Evolutionary conservation across 345 rosid genomes (phyloP), one percentile per base, ranked within the genome.

Genomic region (Gossypium sturtianum): DNA sequence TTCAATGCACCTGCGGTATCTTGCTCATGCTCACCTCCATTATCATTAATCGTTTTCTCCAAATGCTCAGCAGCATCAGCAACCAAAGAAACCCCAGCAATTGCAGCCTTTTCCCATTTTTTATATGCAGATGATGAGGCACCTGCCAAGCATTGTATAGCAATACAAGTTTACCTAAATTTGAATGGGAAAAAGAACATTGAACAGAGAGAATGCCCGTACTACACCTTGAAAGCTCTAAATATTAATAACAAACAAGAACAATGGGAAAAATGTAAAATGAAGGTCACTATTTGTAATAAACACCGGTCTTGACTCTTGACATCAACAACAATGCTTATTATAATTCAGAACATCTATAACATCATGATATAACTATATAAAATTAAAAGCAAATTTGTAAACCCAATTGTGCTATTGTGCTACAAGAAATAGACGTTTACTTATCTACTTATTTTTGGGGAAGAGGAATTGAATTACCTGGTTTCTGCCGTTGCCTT

Each of bases 1-100:
- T 75, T 78, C 49, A 74, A 73, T 56, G 71, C 58, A 82, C 78
- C 82, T 48, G 76, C 56, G 66, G 74, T 68, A 84, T 85, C 84
- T 71, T 82, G 85, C 41, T 80, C 87, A 80, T 60, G 75, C 77
- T 88, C 85, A 76, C 80, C 78, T 77, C 86, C 90, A 70, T 88
- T 87, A 76, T 84, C 84, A 72, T 76, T 79, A 58, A 84, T 78
- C n/a, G 88, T 75, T 76, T 88, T 89, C 81, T 96, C 98, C 80
- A 96, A 82, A 84, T 96, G 99, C 80, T 90, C 99, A 76, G 99
- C 99, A 81, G 99, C 99, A 80, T 93, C 99, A 75, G 98, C 98
- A 82, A 93, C 99, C 86, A 96, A 84, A 70, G 99, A 93, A 83
- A 93, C 99, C 73, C 99, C 99, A 82, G 97, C 98, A 74, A 89